Evolutionary conservation across 2,329 filamentous ascomycete species (phyloP), one percentile per base, ranked within the genome.

Genomic region (Fusarium phyllophilum): DNA sequence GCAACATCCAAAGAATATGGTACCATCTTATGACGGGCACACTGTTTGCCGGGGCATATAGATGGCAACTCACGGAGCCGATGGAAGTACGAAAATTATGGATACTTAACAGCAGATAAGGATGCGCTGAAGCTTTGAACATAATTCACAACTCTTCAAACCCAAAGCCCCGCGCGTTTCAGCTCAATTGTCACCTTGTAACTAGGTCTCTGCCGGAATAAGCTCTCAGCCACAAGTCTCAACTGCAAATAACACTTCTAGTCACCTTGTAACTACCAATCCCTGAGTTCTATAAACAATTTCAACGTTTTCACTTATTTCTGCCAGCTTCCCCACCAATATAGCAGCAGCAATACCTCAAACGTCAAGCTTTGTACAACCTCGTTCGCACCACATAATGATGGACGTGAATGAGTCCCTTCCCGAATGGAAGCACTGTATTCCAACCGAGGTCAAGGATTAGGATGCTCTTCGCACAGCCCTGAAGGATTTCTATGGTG

Each of bases 11-110:
- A 15, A 10, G 22, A 15, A 8, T n/a, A n/a, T n/a, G 22, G 22
- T 10, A 17, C 41, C 1, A 42, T 9, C 14, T 11, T 24, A n/a
- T n/a, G 12, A 20, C 2, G 14, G 12, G 13, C 13, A 41, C 39
- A 22, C 39, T 41, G 22, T 41, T 41, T 22, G 36, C 39, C 7
- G 14, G 8, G 6, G 8, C 9, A 11, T 24, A 17, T 24, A 5
- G 8, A n/a, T 9, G 15, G 41, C 41, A 5, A 17, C 22, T 42
- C 22, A 17, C 6, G 2, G 2, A 17, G 22, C 14, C 2, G 0
- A 42, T 7, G 14, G 14, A 42, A n/a, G 2, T 2, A 17, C 8
- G 41, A 42, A 10, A 10, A 1, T 6, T 15, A 5, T 42, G 5
- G 8, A 42, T 42, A 24, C 9, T 6, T 6, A n/a, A 42, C 2